These are phyloP conservation scores for Pittosporum tobira DNA, from an alignment of 129 eudicot species.

Conservation along the genomic window DNA sequence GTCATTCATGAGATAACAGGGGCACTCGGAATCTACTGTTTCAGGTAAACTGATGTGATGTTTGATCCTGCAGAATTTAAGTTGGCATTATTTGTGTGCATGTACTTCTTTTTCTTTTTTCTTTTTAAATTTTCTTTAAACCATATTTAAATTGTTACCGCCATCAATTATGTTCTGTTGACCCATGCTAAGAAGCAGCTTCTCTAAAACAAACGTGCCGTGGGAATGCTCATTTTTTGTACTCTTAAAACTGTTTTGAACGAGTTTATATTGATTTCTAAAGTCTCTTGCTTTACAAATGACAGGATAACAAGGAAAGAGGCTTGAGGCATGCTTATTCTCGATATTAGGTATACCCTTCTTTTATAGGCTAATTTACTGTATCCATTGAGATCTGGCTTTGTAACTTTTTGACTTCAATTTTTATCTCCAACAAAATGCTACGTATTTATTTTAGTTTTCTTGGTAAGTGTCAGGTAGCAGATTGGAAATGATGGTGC, in stretches of 20 bases:
- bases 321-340: conserved; percentile 41
- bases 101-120: too few relatives aligned
- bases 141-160: too few relatives aligned
- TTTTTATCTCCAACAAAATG: neutral
- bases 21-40: conserved; percentile 89
- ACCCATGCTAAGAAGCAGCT: too few relatives aligned
- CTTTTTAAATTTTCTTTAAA: too few relatives aligned
- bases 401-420: neutral
- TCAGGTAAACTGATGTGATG: conserved; percentile 49
- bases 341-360: neutral
- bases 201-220: neutral
- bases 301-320: conserved; percentile 85
- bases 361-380: neutral
- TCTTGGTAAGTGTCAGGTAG: neutral
- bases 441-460: neutral
- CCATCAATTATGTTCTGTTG: too few relatives aligned
- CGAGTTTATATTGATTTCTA: conserved; percentile 2
- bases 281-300: neutral
- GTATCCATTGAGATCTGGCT: neutral
- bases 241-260: neutral
- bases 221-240: too few relatives aligned
- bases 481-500: neutral
- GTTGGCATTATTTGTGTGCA: too few relatives aligned
- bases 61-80: neutral
- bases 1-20: conserved; percentile 82